phyloP scores from a whole-genome alignment of 192 early-diverging fungal species.

The Coemansia sp. region DNA sequence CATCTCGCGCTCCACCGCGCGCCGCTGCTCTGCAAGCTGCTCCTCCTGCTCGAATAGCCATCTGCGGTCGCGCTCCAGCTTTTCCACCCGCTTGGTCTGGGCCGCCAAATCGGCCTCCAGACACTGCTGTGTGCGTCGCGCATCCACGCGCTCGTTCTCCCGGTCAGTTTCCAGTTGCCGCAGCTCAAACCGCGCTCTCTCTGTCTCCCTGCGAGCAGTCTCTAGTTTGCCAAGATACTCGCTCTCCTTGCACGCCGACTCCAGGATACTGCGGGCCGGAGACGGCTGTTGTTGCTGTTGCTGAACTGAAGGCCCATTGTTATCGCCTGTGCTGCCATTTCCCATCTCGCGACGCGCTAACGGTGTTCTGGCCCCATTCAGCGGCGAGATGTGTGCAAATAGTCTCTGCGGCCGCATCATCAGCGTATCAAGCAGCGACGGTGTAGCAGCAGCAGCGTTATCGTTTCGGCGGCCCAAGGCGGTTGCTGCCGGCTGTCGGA shows the following conservation, averaged over 20 bases:
- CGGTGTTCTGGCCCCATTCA: background rate
- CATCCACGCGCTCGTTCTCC: slow-evolving; percentile 38
- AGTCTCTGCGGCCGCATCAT: slow-evolving; percentile 26
- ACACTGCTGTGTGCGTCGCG: slow-evolving; percentile 16
- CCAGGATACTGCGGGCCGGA: slow-evolving; percentile 34
- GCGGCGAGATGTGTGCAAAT: slow-evolving; percentile 17
- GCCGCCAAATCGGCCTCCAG: slow-evolving; percentile 35
- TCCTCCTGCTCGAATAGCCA: slow-evolving; percentile 63
- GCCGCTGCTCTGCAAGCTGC: slow-evolving; percentile 25
- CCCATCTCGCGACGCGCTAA: background rate
- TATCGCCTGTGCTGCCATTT: background rate
- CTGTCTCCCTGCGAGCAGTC: slow-evolving; percentile 18
- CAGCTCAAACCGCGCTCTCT: slow-evolving; percentile 42
- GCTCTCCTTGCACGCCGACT: slow-evolving; percentile 17
- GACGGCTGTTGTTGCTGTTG: slow-evolving; percentile 8
- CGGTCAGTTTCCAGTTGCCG: slow-evolving; percentile 38
- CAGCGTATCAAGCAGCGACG: slow-evolving; percentile 16
- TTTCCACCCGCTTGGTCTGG: slow-evolving; percentile 53
- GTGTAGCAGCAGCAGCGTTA: background rate
- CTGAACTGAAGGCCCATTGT: background rate
- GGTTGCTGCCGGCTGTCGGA: background rate
- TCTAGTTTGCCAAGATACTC: slow-evolving; percentile 13
- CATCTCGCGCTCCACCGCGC: slow-evolving; percentile 58
- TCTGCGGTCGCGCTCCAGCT: slow-evolving; percentile 60
- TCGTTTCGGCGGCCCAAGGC: no score